Base-by-base conservation (phyloP, 768 basidiomycete species). In the Termitomyces bulborhizus region DNA sequence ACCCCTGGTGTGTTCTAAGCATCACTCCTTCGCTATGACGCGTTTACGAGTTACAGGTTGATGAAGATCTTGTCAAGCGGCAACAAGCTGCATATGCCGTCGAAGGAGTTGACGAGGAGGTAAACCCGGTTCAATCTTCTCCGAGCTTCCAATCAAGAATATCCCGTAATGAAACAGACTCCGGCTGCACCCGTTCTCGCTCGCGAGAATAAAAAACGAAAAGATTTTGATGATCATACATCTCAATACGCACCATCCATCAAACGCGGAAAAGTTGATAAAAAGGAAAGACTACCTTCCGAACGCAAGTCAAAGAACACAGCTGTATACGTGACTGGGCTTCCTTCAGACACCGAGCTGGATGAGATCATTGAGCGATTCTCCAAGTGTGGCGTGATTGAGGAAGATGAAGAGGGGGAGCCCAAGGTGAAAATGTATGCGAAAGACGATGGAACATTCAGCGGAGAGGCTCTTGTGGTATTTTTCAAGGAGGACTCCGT, bases 401-500 rank as follows among this genome's bases (percentile, higher is more conserved):
- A 98, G 66, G 92, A 96, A 65, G 93, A 93, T 58, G 88, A 94
- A 62, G 75, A 85, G n/a, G 94, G 91, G 2, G 83, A 91, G 55
- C 86, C 88, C n/a, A 92, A 95, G 66, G 81, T 98, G 67, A 99
- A 99, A 76, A 78, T 98, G 75, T 99, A 99, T 69, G 88, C 90
- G 45, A 83, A 82, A 56, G 92, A 91, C 5, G 83, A 90, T 57
- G 94, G 95, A 34, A 66, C 79, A 26, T 97, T 98, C 70, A 97
- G 83, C 62, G 96, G 97, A 39, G 96, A 98, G 61, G 96, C 94
- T 2, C 72, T 98, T 60, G 86, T 99, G 55, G 93, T 98, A 34
- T 99, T 90, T 70, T 96, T 98, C 78, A 97, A 97, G 69, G 93
- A 96, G 68, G 95, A 93, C 57, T 92, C 89, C n/a, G 97, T 98